A percentile compares a stretch with the other conserved stretches of the same genome.
Conservation (phyloP, 768 basidiomycete species). For the Kwoniella sp. region DNA sequence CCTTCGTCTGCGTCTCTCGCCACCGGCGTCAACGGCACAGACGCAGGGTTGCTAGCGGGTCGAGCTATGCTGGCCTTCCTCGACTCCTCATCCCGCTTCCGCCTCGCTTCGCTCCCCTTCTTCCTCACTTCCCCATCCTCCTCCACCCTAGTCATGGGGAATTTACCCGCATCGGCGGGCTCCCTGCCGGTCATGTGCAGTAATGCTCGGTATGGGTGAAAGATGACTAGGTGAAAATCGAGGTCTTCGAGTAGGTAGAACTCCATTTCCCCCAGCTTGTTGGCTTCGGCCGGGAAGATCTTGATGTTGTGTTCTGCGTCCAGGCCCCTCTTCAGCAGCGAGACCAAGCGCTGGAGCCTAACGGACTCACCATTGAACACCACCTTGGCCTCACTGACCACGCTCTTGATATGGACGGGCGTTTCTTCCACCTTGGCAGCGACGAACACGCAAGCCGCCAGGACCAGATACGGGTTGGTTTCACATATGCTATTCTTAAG, state of each 20-base stretch:
- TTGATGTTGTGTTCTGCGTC: conserved; percentile 64
- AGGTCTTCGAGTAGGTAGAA: conserved; percentile 96
- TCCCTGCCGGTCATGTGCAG: conserved; percentile 69
- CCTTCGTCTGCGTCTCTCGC: conserved; percentile 4
- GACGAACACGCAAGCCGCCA: conserved; percentile 89
- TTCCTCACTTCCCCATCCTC: conserved; percentile 29
- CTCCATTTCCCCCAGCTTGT: conserved; percentile 96
- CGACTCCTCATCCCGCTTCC: conserved; percentile 54
- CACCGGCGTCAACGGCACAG: background rate
- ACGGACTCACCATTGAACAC: conserved; percentile 56
- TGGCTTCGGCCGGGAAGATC: conserved; percentile 78
- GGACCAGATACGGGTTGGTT: conserved; percentile 89
- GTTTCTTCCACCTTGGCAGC: conserved; percentile 97
- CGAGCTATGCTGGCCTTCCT: conserved; percentile 11
- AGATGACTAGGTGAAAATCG: conserved; percentile 87
- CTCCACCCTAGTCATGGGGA: conserved; percentile 35
- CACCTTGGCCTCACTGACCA: conserved; percentile 73
- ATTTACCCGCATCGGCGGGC: conserved; percentile 50
- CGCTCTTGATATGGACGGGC: conserved; percentile 87
- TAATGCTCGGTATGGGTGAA: conserved; percentile 91
- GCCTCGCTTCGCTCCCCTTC: conserved; percentile 58
- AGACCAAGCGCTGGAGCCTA: conserved; percentile 45
- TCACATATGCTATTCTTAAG: conserved; percentile 92
- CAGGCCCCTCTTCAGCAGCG: background rate
- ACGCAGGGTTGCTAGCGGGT: background rate